A percentile compares a stretch with the other conserved stretches of the same genome.
phyloP scores from a whole-genome alignment of 2,329 filamentous ascomycete genomes.

The Fusarium sacchari region DNA sequence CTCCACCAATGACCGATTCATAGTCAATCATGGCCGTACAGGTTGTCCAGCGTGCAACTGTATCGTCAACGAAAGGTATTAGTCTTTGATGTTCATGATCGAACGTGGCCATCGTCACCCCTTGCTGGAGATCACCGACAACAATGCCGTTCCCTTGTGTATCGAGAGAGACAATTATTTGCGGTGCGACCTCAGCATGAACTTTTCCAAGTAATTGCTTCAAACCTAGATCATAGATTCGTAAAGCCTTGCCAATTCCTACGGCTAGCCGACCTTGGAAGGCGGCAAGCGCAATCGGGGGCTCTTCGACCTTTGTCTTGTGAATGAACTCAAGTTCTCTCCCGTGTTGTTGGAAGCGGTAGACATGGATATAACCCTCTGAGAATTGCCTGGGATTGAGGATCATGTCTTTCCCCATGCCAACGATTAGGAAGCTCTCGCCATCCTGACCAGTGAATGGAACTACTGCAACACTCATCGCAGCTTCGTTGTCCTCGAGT shows the following conservation, averaged over 20 bases:
- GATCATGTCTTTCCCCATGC: conserved; percentile 89
- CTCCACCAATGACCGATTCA: conserved; percentile 91
- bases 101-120: conserved; percentile 90
- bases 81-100: conserved; percentile 90
- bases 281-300: conserved; percentile 82
- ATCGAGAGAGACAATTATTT: conserved; percentile 85
- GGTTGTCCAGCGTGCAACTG: conserved; percentile 88
- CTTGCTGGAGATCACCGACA: conserved; percentile 91
- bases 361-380: conserved; percentile 89
- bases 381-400: conserved; percentile 79
- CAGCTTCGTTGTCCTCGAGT: conserved; percentile 88
- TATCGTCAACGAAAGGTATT: conserved; percentile 93
- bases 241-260: conserved; percentile 82
- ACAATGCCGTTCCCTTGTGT: conserved; percentile 91
- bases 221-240: conserved; percentile 93
- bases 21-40: conserved; percentile 96
- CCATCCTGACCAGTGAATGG: conserved; percentile 88
- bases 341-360: conserved; percentile 86
- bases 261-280: conserved; percentile 91
- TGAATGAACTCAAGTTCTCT: conserved; percentile 91
- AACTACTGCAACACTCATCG: conserved; percentile 84
- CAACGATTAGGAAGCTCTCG: conserved; percentile 93
- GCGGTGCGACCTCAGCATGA: conserved; percentile 79
- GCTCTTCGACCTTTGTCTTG: conserved; percentile 91
- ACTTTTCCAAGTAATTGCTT: conserved; percentile 91